A percentile compares a stretch with the other conserved stretches of the same genome.
Evolutionary conservation across 140 eudicot genomes (phyloP).

Genomic region (Stevia rebaudiana): DNA sequence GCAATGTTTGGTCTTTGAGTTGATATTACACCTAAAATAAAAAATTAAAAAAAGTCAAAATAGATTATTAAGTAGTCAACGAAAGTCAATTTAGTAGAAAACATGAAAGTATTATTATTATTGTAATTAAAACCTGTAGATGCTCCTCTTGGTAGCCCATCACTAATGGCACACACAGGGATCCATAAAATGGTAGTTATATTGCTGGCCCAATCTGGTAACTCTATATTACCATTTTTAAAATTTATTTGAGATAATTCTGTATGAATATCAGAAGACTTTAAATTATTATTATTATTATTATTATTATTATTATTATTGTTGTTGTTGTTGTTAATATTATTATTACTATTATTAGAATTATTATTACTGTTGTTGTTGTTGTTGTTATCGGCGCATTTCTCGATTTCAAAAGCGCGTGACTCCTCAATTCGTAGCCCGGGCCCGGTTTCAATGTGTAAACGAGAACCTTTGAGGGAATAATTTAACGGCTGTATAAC

Average conservation of each 20-base stretch:
- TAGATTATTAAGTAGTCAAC: slow-evolving; percentile 1
- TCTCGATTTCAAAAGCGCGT: slow-evolving; percentile 67
- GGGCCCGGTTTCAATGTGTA: slow-evolving; percentile 79
- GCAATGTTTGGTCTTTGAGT: slow-evolving; percentile 56
- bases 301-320: too few relatives aligned
- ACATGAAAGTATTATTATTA: not conserved
- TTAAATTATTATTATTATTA: not conserved
- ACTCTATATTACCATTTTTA: slow-evolving; percentile 50
- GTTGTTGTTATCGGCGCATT: slow-evolving; percentile 13
- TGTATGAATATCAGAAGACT: slow-evolving; percentile 27
- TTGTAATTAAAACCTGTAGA: slow-evolving; percentile 49
- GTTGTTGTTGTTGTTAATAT: not conserved
- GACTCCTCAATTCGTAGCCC: slow-evolving; percentile 59
- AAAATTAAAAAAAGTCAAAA: not conserved
- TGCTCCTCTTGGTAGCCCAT: slow-evolving; percentile 64
- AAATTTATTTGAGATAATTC: slow-evolving; percentile 49
- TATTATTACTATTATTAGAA: too few relatives aligned
- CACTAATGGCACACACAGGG: slow-evolving; percentile 69
- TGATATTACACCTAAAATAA: slow-evolving; percentile 31
- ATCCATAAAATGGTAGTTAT: slow-evolving; percentile 65
- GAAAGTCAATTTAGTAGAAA: not conserved
- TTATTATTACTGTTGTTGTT: too few relatives aligned
- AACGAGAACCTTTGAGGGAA: slow-evolving; percentile 70
- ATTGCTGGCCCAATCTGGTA: slow-evolving; percentile 88
- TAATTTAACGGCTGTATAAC: slow-evolving; percentile 62